A percentile compares a stretch with the other conserved stretches of the same genome.
Conservation (phyloP, 2,329 filamentous ascomycete species). For the Periglandula ipomoeae region DNA sequence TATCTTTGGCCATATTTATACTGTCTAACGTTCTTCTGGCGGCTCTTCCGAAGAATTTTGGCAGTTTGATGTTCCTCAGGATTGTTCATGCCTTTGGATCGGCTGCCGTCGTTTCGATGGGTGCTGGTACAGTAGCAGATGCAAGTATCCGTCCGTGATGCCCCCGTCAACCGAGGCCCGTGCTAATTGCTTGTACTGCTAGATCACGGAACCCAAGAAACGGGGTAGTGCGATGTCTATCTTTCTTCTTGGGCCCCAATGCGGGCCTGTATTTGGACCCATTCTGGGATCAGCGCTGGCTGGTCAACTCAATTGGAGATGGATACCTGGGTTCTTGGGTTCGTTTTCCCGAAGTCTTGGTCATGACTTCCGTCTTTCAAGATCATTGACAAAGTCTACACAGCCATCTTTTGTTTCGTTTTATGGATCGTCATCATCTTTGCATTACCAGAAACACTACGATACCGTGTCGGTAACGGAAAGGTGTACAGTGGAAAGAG, state of each 20-base stretch:
- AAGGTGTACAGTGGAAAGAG: conserved; percentile 13
- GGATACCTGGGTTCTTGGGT: conserved; percentile 32
- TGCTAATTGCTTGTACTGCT: background rate
- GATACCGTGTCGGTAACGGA: conserved; percentile 34
- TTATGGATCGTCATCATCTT: conserved; percentile 21
- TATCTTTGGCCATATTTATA: conserved; percentile 29
- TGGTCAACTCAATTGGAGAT: conserved; percentile 27
- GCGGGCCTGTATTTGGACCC: conserved; percentile 34
- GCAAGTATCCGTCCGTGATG: conserved; percentile 8
- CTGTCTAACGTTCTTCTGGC: conserved; percentile 29
- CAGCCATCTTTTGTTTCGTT: conserved; percentile 20
- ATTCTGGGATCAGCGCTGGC: conserved; percentile 31
- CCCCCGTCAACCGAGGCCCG: background rate
- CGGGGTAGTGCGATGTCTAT: conserved; percentile 30
- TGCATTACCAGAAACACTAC: conserved; percentile 36
- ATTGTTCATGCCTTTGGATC: conserved; percentile 33
- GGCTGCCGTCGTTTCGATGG: conserved; percentile 31
- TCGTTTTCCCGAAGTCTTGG: background rate
- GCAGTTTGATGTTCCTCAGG: conserved; percentile 27
- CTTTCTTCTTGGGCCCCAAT: conserved; percentile 34
- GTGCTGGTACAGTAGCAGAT: conserved; percentile 34
- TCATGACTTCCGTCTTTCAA: background rate
- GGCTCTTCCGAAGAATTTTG: conserved; percentile 27
- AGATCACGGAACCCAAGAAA: conserved; percentile 25
- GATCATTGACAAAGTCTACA: background rate